Percentiles rank a stretch among this genome's conserved stretches.
Conservation (phyloP, 2,329 filamentous ascomycete species). For the Aspergillus amoenus region DNA sequence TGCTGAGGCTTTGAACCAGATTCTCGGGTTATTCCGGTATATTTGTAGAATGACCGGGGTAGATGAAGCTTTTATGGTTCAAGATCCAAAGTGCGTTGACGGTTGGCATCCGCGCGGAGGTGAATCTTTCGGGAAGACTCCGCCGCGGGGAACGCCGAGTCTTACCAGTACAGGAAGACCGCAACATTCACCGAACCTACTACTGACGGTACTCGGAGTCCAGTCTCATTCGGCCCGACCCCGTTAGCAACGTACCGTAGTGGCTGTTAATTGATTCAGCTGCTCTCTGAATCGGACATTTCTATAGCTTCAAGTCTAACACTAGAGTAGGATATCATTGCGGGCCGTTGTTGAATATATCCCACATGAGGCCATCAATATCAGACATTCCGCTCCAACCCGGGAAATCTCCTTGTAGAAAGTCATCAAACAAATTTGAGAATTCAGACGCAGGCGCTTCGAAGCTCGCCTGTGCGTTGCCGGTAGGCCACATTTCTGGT, state of each 20-base stretch:
- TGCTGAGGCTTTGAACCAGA: neutral
- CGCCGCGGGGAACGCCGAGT: neutral
- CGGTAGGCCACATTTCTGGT: no score
- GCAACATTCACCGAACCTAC: no score
- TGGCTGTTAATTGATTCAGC: no score
- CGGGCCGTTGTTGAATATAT: conserved; percentile 20
- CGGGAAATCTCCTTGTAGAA: conserved; percentile 23
- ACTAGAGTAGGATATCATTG: neutral
- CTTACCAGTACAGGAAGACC: no score
- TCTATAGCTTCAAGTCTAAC: neutral
- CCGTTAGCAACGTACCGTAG: no score
- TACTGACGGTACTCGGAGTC: no score
- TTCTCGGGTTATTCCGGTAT: neutral
- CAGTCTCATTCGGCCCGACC: no score
- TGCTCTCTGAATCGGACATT: no score
- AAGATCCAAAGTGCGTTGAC: no score
- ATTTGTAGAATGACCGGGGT: neutral
- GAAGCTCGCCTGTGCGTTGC: conserved; percentile 1
- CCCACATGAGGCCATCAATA: conserved; percentile 32
- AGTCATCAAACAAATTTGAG: conserved; percentile 23
- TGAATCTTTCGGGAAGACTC: neutral
- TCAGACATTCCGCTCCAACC: conserved; percentile 27
- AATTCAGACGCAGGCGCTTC: conserved; percentile 8
- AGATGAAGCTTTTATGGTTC: conserved; percentile 4
- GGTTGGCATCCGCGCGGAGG: conserved; percentile 3